Evolutionary conservation across 139 green algal genomes (phyloP).

Genomic region (Coelastrella sp.): DNA sequence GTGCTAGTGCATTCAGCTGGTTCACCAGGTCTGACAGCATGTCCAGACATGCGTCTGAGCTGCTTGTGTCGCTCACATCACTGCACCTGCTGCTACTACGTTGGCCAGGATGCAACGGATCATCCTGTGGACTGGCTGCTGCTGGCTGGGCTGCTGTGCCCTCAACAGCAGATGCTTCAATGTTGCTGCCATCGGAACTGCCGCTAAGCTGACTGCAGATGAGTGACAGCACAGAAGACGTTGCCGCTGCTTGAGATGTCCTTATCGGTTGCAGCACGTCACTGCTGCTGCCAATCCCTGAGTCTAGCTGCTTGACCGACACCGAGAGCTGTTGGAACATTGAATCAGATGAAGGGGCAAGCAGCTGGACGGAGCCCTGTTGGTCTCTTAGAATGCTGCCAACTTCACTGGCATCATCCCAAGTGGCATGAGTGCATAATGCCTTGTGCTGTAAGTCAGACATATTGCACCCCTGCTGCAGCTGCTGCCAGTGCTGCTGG

Average conservation of each 20-base stretch:
- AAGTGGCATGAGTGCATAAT: not conserved
- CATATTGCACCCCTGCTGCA: not conserved
- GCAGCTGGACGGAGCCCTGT: not conserved
- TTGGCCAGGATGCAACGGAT: not conserved
- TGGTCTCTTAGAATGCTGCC: not conserved
- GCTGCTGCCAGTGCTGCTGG: conserved; percentile 1
- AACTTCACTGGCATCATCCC: not conserved
- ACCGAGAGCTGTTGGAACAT: not conserved
- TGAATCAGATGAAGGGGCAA: not conserved
- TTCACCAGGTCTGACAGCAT: conserved; percentile 4
- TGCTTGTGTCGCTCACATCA: not conserved
- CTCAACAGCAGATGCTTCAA: not conserved
- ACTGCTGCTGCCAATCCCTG: not conserved
- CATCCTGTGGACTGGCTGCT: not conserved
- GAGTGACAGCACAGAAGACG: not conserved
- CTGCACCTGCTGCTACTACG: conserved; percentile 30
- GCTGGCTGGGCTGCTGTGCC: not conserved
- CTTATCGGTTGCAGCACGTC: not conserved
- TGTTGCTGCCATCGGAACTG: not conserved
- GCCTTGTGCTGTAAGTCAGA: not conserved
- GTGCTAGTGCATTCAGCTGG: conserved; percentile 19
- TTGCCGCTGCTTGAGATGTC: not conserved
- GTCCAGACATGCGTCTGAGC: not conserved
- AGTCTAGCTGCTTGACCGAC: not conserved
- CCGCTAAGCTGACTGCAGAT: not conserved